Conservation (phyloP, 495 filamentous ascomycete genomes). For the Pyrenopolyporus hunteri region DNA sequence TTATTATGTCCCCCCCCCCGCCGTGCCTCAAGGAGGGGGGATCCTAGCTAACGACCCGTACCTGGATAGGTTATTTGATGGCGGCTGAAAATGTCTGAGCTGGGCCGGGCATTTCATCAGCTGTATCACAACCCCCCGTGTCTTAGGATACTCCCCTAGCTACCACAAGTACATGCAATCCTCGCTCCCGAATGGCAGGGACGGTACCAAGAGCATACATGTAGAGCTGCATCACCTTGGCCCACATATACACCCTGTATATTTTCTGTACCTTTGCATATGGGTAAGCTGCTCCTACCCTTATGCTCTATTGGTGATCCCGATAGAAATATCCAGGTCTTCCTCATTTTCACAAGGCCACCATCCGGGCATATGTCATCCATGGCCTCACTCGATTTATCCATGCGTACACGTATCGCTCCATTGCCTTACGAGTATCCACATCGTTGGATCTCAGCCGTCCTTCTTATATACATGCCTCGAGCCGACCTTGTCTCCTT, state of each 20-base stretch:
- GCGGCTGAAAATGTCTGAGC: constrained; percentile 36
- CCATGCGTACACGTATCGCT: constrained; percentile 21
- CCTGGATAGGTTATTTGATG: constrained; percentile 32
- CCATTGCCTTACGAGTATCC: constrained; percentile 13
- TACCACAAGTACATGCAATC: constrained; percentile 27
- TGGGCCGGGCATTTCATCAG: constrained; percentile 31
- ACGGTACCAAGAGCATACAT: constrained; percentile 19
- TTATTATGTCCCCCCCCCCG: constrained; percentile 36
- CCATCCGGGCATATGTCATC: constrained; percentile 23
- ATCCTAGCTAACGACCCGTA: constrained; percentile 13
- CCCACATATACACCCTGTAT: constrained; percentile 10
- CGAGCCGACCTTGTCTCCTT: background rate
- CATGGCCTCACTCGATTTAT: constrained; percentile 21
- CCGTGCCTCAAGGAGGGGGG: constrained; percentile 18
- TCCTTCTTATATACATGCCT: constrained; percentile 4
- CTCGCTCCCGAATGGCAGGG: constrained; percentile 32
- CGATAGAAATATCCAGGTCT: constrained; percentile 26
- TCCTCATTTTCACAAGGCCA: constrained; percentile 33
- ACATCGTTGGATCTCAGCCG: constrained; percentile 11
- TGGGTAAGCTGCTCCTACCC: constrained; percentile 31
- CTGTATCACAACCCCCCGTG: constrained; percentile 26
- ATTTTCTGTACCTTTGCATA: constrained; percentile 1
- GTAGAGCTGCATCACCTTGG: constrained; percentile 12
- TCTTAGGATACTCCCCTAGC: constrained; percentile 35
- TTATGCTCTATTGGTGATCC: constrained; percentile 14